These are phyloP conservation scores for Penicillium subrubescens DNA, from an alignment of 495 filamentous ascomycete genomes.

Conservation along the genomic window DNA sequence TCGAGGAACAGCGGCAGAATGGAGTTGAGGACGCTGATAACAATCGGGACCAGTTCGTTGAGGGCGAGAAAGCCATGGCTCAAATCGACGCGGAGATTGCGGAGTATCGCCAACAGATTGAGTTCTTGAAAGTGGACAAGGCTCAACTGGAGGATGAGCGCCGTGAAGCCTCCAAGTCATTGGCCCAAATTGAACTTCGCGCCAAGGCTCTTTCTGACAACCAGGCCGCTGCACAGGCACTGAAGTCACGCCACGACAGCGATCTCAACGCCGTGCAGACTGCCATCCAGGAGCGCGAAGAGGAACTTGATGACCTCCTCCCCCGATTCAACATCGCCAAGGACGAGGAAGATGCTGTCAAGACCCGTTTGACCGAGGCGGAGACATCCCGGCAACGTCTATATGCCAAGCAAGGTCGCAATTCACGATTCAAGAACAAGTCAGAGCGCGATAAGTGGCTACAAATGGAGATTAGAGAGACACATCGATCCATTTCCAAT, in stretches of 20 bases:
- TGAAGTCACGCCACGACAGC: conserved; percentile 66
- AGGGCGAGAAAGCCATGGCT: conserved; percentile 79
- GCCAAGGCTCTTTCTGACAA: conserved; percentile 79
- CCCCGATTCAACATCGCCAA: conserved; percentile 76
- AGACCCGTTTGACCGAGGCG: conserved; percentile 70
- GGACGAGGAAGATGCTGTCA: conserved; percentile 69
- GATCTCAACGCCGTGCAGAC: conserved; percentile 73
- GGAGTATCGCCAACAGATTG: conserved; percentile 76
- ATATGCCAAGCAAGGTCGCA: conserved; percentile 93
- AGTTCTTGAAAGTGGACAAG: conserved; percentile 86
- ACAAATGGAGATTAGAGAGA: conserved; percentile 77
- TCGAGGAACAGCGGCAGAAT: conserved; percentile 79
- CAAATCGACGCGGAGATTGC: conserved; percentile 76
- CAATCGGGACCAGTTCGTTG: conserved; percentile 72
- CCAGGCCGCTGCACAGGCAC: conserved; percentile 74
- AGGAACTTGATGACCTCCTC: conserved; percentile 68
- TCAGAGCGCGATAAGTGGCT: conserved; percentile 85
- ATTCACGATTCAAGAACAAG: conserved; percentile 83
- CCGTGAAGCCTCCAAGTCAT: conserved; percentile 70
- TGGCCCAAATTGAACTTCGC: conserved; percentile 83
- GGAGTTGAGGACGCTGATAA: conserved; percentile 83
- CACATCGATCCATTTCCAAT: conserved; percentile 70
- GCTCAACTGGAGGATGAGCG: conserved; percentile 87
- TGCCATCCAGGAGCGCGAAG: conserved; percentile 75
- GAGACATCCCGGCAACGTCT: conserved; percentile 77